A percentile compares a stretch with the other conserved stretches of the same genome.
These are phyloP conservation scores for Graphium sp. DNA, from an alignment of 2,329 filamentous ascomycete genomes.

Conservation along the genomic window DNA sequence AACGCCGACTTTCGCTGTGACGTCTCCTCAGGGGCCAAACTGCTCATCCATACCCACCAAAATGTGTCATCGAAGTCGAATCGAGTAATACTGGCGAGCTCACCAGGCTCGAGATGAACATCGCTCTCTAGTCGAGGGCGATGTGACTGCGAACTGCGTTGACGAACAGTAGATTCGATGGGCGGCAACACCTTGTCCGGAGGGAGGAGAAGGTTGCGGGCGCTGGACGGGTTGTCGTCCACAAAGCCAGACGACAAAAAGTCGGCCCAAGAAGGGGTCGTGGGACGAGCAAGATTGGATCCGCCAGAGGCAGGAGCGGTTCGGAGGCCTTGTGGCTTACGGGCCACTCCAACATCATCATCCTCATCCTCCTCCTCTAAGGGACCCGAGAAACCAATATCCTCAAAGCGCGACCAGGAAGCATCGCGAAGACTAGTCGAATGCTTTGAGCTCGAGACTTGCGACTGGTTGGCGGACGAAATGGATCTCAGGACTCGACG, in stretches of 20 bases:
- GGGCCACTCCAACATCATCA: slow-evolving; percentile 28
- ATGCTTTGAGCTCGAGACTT: slow-evolving; percentile 51
- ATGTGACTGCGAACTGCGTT: slow-evolving; percentile 78
- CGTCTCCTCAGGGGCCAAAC: slow-evolving; percentile 81
- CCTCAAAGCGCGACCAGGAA: slow-evolving; percentile 93
- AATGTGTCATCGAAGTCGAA: slow-evolving; percentile 89
- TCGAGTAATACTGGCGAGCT: slow-evolving; percentile 78
- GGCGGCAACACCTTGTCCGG: slow-evolving; percentile 85
- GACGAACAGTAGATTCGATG: slow-evolving; percentile 53
- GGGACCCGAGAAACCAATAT: slow-evolving; percentile 71
- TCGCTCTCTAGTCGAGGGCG: slow-evolving; percentile 54
- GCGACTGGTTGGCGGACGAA: slow-evolving; percentile 74
- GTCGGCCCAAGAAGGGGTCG: slow-evolving; percentile 95
- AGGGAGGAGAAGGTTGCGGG: slow-evolving; percentile 60
- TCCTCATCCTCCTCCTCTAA: slow-evolving; percentile 57
- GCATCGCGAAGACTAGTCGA: slow-evolving; percentile 65
- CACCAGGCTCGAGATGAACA: slow-evolving; percentile 63
- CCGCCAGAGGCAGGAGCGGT: slow-evolving; percentile 49
- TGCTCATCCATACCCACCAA: slow-evolving; percentile 99
- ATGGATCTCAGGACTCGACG: slow-evolving; percentile 79
- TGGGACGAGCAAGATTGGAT: slow-evolving; percentile 61
- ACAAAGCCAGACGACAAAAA: slow-evolving; percentile 89
- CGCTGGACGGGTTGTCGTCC: slow-evolving; percentile 50
- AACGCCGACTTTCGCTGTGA: slow-evolving; percentile 77
- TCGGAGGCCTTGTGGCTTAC: slow-evolving; percentile 31